phyloP scores from a whole-genome alignment of 179 eudicot species.

The Sideroxylon spinosum region DNA sequence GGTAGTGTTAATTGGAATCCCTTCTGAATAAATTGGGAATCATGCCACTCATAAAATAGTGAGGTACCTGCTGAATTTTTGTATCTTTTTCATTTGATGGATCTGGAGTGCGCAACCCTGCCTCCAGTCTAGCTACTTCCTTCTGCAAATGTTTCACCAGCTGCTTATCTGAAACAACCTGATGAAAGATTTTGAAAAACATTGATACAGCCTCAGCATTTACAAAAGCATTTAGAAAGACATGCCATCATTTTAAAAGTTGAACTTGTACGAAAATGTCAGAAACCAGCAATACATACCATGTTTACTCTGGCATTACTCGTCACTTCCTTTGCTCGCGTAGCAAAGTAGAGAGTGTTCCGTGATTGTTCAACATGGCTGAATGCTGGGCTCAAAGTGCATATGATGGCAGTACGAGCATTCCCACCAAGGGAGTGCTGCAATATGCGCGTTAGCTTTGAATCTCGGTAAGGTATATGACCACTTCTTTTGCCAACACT shows the following conservation, averaged over 20 bases:
- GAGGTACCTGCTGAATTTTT: conserved; percentile 72
- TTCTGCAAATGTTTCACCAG: conserved; percentile 91
- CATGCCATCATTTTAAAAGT: neutral
- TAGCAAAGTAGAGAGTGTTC: conserved; percentile 77
- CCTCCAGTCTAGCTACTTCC: conserved; percentile 94
- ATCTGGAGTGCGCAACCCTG: conserved; percentile 79
- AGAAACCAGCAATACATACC: conserved; percentile 35
- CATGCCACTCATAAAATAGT: neutral
- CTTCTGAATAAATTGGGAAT: neutral
- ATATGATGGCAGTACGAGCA: conserved; percentile 96
- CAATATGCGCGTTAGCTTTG: conserved; percentile 84
- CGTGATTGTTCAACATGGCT: conserved; percentile 79
- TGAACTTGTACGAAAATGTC: neutral
- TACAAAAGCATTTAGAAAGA: neutral
- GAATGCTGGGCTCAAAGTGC: conserved; percentile 86
- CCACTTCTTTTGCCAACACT: conserved; percentile 84
- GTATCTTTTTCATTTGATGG: conserved; percentile 64
- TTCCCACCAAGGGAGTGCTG: conserved; percentile 97
- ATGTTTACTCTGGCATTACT: conserved; percentile 95
- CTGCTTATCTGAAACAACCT: conserved; percentile 95
- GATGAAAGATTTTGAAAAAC: conserved; percentile 16
- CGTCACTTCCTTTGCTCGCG: conserved; percentile 92
- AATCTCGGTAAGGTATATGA: conserved; percentile 92
- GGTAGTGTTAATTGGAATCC: neutral
- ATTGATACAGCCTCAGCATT: neutral